Conservation (phyloP, 768 basidiomycete genomes). For the Kwoniella botswanensis region DNA sequence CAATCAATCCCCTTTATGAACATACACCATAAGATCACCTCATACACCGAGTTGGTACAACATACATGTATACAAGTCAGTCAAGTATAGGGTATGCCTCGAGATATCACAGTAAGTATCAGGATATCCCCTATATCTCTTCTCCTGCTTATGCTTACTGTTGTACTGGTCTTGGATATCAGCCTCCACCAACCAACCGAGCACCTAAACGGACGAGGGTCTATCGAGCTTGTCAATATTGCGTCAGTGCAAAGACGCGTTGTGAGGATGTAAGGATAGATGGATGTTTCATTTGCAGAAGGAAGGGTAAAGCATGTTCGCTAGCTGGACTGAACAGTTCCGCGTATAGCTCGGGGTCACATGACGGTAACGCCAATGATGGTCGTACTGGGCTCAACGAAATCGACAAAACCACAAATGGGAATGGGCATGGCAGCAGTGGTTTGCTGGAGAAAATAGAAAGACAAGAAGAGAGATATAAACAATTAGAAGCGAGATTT, state of each 20-base stretch:
- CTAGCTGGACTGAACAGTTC: slow-evolving; percentile 11
- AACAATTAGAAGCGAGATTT: slow-evolving; percentile 20
- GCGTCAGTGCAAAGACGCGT: slow-evolving; percentile 35
- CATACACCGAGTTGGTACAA: too few species aligned
- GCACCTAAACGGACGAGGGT: slow-evolving; percentile 19
- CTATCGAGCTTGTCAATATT: slow-evolving; percentile 34
- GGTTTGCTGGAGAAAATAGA: background rate
- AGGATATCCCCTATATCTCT: background rate
- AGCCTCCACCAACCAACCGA: slow-evolving; percentile 3
- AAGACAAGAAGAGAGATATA: slow-evolving; percentile 5
- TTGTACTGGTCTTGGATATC: background rate
- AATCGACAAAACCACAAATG: background rate
- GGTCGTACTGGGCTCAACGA: too few species aligned
- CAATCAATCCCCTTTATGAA: too few species aligned
- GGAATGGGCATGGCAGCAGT: background rate
- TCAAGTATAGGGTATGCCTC: background rate
- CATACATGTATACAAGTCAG: too few species aligned
- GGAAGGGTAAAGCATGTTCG: slow-evolving; percentile 29
- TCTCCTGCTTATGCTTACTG: background rate
- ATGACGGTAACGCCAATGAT: too few species aligned
- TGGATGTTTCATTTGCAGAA: slow-evolving; percentile 33
- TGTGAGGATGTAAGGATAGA: slow-evolving; percentile 34
- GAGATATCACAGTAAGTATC: slow-evolving; percentile 1
- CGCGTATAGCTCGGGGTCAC: background rate
- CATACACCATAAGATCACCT: too few species aligned